These are phyloP conservation scores for Acanthamoeba lenticulata DNA, from an alignment of 208 protist species.

Conservation along the genomic window DNA sequence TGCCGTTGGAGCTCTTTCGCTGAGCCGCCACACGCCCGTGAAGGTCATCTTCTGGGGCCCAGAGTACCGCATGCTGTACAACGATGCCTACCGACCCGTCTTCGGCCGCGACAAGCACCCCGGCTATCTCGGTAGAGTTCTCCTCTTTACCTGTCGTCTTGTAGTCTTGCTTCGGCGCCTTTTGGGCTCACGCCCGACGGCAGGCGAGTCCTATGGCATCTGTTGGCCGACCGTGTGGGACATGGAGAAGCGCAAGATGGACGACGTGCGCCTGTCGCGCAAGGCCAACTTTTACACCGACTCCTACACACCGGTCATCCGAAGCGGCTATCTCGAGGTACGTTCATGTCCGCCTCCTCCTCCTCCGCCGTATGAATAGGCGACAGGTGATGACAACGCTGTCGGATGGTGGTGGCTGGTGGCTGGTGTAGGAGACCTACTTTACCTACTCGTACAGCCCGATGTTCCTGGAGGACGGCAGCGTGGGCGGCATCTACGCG, in stretches of 20 bases:
- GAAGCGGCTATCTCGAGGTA: background rate
- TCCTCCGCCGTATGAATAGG: no score
- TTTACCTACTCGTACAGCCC: constrained; percentile 52
- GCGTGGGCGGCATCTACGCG: background rate
- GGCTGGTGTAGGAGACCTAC: constrained; percentile 34
- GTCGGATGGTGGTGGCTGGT: no score
- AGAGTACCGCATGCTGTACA: background rate
- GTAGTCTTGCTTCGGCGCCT: no score
- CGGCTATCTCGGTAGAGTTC: background rate
- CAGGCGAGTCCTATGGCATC: background rate
- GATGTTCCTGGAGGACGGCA: background rate
- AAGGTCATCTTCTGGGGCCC: background rate
- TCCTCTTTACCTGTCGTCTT: no score
- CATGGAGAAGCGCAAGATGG: background rate
- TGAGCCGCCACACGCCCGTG: background rate
- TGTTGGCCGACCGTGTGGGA: constrained; percentile 1
- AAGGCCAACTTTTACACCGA: background rate
- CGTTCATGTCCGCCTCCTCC: no score
- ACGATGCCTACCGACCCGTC: background rate
- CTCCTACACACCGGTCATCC: background rate
- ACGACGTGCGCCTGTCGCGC: background rate
- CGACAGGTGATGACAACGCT: no score
- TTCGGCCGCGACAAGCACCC: background rate
- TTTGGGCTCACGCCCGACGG: no score
- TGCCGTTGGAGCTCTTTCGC: background rate